Conservation (phyloP, 495 filamentous ascomycete species). For the Podospora appendiculata region DNA sequence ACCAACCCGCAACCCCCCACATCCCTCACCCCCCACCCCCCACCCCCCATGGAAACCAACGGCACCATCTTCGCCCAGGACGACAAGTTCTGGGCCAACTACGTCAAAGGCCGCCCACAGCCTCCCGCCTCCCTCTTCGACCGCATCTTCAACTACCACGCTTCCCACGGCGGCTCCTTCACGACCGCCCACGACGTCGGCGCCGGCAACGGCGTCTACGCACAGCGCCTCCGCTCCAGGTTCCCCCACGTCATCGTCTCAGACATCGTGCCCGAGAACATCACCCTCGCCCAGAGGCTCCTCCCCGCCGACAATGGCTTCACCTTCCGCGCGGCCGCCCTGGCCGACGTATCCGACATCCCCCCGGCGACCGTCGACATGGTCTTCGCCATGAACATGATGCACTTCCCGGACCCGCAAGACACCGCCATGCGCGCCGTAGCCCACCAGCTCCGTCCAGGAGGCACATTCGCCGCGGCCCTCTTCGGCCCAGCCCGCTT, state of each 20-base stretch:
- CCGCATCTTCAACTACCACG: slow-evolving; percentile 1
- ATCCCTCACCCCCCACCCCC: too few species aligned
- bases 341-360: background rate
- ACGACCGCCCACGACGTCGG: slow-evolving; percentile 1
- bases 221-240: background rate
- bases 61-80: slow-evolving; percentile 1
- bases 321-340: background rate
- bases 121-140: background rate
- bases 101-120: background rate
- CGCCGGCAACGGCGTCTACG: slow-evolving; percentile 1
- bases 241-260: slow-evolving; percentile 1
- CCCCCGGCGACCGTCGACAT: background rate
- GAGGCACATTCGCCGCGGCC: background rate
- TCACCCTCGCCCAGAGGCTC: background rate
- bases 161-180: background rate
- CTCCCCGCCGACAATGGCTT: background rate
- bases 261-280: background rate
- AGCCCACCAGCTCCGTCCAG: background rate
- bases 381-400: slow-evolving; percentile 1
- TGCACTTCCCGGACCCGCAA: slow-evolving; percentile 1
- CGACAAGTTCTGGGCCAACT: background rate
- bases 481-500: background rate
- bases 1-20: too few species aligned
- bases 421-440: background rate
- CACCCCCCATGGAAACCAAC: too few species aligned